phyloP scores from a whole-genome alignment of 2,329 filamentous ascomycete genomes.

The Cladobotryum protrusum region DNA sequence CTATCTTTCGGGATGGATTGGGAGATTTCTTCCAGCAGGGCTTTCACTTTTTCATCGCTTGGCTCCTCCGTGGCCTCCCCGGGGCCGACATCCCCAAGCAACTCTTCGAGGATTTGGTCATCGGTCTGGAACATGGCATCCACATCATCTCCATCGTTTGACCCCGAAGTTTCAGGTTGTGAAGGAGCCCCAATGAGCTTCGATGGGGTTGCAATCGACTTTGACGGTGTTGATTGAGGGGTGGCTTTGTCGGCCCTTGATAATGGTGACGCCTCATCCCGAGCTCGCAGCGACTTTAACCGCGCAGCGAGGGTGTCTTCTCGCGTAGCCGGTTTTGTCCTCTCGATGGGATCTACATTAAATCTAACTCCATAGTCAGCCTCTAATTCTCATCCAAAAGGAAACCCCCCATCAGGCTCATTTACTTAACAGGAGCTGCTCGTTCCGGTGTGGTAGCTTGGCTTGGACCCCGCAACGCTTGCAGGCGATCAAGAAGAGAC shows the following conservation, averaged over 20 bases:
- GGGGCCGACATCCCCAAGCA: conserved; percentile 38
- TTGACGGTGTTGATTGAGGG: neutral
- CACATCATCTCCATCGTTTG: conserved; percentile 28
- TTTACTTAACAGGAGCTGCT: conserved; percentile 36
- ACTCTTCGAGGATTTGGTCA: conserved; percentile 47
- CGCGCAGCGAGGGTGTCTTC: conserved; percentile 48
- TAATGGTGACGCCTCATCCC: conserved; percentile 23
- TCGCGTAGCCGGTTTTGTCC: conserved; percentile 36
- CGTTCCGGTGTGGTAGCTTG: conserved; percentile 26
- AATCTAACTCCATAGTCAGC: conserved; percentile 16
- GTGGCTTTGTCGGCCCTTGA: conserved; percentile 2
- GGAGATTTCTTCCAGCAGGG: conserved; percentile 32
- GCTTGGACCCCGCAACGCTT: conserved; percentile 38
- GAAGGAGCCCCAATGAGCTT: neutral
- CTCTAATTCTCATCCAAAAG: neutral
- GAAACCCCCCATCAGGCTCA: neutral
- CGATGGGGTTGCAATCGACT: neutral
- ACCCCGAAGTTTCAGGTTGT: neutral
- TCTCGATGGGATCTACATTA: conserved; percentile 34
- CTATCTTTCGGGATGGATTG: conserved; percentile 25
- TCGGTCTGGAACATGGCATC: conserved; percentile 40
- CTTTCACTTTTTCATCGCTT: conserved; percentile 28
- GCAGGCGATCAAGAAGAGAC: conserved; percentile 47
- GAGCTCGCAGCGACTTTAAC: conserved; percentile 44
- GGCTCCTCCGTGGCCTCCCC: conserved; percentile 24